These are phyloP conservation scores for Rubroshorea leprosula DNA, from an alignment of 345 rosid species.

Conservation along the genomic window DNA sequence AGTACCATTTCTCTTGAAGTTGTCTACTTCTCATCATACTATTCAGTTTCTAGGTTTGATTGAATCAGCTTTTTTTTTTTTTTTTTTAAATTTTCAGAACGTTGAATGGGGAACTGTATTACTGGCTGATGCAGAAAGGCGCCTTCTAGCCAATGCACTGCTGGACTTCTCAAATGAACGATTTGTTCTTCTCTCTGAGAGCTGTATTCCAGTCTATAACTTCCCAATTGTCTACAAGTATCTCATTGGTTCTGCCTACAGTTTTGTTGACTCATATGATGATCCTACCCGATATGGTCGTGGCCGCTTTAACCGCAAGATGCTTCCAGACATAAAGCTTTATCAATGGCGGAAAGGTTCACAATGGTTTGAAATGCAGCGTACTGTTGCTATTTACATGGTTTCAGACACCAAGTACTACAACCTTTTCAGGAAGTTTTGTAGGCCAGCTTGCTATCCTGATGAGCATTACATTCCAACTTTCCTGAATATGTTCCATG, in stretches of 20 bases:
- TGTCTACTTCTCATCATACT: no score
- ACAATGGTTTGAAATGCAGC: conserved; percentile 89
- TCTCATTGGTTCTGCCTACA: conserved; percentile 55
- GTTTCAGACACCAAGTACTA: conserved; percentile 69
- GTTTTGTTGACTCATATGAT: conserved; percentile 87
- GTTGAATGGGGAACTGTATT: conserved; percentile 78
- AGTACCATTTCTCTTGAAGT: no score
- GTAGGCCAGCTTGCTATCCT: conserved; percentile 89
- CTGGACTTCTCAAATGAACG: conserved; percentile 85
- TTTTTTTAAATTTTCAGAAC: conserved; percentile 31
- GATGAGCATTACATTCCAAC: conserved; percentile 94
- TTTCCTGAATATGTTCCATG: conserved; percentile 73
- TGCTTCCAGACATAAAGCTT: conserved; percentile 76
- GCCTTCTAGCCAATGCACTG: conserved; percentile 83
- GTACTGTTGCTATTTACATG: conserved; percentile 52
- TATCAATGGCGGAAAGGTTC: conserved; percentile 92
- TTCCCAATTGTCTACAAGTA: conserved; percentile 74
- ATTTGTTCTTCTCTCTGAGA: conserved; percentile 87
- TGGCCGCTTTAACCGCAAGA: conserved; percentile 80
- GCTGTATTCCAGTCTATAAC: conserved; percentile 87
- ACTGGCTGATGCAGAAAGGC: conserved; percentile 80
- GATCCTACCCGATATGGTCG: conserved; percentile 87
- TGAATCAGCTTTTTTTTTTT: neutral
- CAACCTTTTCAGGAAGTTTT: conserved; percentile 56
- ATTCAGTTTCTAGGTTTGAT: neutral